Conservation (phyloP, 2,329 filamentous ascomycete genomes). For the Clonostachys solani region DNA sequence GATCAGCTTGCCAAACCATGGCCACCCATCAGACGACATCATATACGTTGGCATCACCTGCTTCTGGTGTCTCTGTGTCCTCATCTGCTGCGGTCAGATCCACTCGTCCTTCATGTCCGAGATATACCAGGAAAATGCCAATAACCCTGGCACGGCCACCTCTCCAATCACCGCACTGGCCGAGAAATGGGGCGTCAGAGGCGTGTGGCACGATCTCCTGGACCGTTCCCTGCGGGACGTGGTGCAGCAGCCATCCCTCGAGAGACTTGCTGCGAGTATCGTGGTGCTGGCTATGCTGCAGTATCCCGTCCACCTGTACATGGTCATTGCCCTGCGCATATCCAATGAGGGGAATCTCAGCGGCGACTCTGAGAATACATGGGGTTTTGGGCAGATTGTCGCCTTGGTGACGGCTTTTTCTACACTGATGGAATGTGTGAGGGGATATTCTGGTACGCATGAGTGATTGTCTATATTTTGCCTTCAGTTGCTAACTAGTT, state of each 20-base stretch:
- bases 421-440: conserved; percentile 2
- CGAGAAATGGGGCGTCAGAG: no score
- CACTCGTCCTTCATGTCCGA: no score
- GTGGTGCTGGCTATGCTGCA: not conserved
- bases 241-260: no score
- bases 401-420: conserved; percentile 1
- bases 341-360: conserved; percentile 1
- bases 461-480: no score
- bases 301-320: conserved; percentile 4
- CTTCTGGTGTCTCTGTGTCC: not conserved
- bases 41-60: not conserved
- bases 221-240: no score
- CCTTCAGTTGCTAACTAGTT: no score
- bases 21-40: not conserved
- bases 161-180: no score
- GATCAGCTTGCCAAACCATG: not conserved
- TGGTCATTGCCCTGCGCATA: conserved; percentile 3
- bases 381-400: conserved; percentile 5
- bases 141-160: no score
- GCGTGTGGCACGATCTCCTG: no score
- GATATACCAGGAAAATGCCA: no score
- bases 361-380: conserved; percentile 3
- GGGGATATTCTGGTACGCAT: not conserved
- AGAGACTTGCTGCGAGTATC: not conserved
- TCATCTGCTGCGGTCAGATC: not conserved